Evolutionary conservation across 2,329 filamentous ascomycete species (phyloP), one percentile per base, ranked within the genome.

Genomic region (Davidsoniella neocaledoniae): DNA sequence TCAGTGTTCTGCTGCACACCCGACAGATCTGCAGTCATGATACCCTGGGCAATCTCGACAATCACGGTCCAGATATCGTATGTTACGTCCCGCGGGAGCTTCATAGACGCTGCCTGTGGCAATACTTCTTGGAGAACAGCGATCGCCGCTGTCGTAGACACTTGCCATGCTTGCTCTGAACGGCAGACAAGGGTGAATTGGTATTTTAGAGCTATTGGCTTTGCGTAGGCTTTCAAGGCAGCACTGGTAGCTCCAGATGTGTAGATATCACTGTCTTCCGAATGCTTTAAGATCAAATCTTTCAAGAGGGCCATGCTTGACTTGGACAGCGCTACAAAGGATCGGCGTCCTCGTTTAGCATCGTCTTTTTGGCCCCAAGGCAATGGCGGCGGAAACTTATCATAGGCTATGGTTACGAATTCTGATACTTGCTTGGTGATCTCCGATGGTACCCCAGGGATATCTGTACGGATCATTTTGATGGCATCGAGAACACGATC

Each of bases 311-410:
- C 67, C 73, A 94, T 91, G 52, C 82, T 79, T 17, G 77, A 76
- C 62, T 91, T 94, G 1, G 88, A 86, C 59, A 96, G 76, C 33
- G 91, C 90, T 50, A 98, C 79, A 60, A 87, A 96, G 0, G 86
- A 94, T 5, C 86, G 83, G 51, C 77, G 77, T 51, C 66, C 58
- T 53, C 54, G 59, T 12, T 60, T 63, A 26, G 63, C 58, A 0
- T 68, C 63, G 14, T 51, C 44, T 16, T 25, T 17, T 10, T 37
- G 16, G 9, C 42, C 36, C 5, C 9, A 5, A 12, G 19, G 19
- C n/a, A 48, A n/a, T 1, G 33, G 19, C 42, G 37, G 17, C 3
- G 48, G 48, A 19, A 50, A 50, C 8, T 38, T 12, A 5, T 53
- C 43, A 56, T 85, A 88, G 1, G 86, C 81, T 33, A 94, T 68